Percentiles rank a stretch among this genome's conserved stretches.
Conservation (phyloP, 108 stramenopile genomes). For the Skeletonema tropicum region DNA sequence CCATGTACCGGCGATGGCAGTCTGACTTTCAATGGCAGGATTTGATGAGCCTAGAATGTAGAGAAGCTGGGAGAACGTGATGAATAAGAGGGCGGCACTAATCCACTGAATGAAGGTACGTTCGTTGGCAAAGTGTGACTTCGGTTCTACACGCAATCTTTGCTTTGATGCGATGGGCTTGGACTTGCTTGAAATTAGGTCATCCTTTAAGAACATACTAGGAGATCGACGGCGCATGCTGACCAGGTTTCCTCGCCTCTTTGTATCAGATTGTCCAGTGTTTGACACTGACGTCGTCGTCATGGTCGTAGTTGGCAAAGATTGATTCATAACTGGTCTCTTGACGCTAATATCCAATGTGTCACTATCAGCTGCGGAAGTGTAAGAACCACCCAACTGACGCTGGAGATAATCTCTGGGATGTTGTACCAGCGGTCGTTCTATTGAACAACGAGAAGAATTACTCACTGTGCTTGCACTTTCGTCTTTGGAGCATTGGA, state of each 20-base stretch:
- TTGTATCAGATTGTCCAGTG: not conserved
- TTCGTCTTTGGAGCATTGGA: not conserved
- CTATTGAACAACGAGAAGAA: not conserved
- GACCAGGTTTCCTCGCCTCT: not conserved
- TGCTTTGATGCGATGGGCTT: not conserved
- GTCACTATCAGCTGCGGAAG: not conserved
- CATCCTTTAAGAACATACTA: not conserved
- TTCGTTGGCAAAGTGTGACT: slow-evolving; percentile 49
- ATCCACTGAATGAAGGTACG: slow-evolving; percentile 57
- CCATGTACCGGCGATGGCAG: not conserved
- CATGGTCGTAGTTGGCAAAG: not conserved
- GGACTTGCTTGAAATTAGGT: not conserved
- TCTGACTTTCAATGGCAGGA: not conserved
- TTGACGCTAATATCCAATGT: not conserved
- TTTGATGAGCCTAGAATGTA: not conserved
- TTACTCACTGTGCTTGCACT: not conserved
- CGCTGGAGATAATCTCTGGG: not conserved
- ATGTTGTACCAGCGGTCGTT: not conserved
- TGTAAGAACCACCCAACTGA: not conserved
- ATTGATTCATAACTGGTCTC: not conserved
- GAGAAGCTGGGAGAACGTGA: slow-evolving; percentile 26
- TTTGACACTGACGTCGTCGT: not conserved
- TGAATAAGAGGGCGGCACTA: slow-evolving; percentile 31
- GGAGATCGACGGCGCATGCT: not conserved
- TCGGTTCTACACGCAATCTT: slow-evolving; percentile 39